Conservation (phyloP, 2,329 filamentous ascomycete species). For the Pyricularia pennisetigena region DNA sequence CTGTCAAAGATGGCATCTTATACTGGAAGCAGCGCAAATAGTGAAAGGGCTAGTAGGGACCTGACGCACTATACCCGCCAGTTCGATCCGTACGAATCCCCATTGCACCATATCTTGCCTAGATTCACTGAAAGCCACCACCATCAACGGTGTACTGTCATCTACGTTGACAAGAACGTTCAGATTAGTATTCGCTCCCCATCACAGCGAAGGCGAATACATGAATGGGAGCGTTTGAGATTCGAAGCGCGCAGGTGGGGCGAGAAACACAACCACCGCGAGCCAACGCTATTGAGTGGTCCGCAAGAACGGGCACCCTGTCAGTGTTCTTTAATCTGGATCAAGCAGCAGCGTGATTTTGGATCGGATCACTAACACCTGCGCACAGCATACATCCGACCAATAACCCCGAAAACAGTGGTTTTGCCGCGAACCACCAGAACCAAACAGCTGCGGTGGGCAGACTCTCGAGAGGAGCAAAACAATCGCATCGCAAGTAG, state of each 20-base stretch:
- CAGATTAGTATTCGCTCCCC: neutral
- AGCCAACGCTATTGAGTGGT: neutral
- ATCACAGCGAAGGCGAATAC: neutral
- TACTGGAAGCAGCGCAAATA: neutral
- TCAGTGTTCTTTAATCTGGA: neutral
- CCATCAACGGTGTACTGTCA: neutral
- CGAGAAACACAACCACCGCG: neutral
- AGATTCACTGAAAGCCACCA: neutral
- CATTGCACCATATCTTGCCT: neutral
- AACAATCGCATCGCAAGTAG: neutral
- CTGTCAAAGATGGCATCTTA: neutral
- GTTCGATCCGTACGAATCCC: neutral
- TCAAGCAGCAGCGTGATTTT: neutral
- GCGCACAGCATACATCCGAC: neutral
- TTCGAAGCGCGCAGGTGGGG: neutral
- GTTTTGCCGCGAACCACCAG: neutral
- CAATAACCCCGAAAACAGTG: neutral
- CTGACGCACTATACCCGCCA: neutral
- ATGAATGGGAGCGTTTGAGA: neutral
- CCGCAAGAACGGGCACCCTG: neutral
- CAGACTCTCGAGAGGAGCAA: neutral
- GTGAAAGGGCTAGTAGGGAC: neutral
- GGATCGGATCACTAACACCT: neutral
- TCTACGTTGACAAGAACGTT: neutral
- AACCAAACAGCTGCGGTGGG: neutral